Base-by-base conservation (phyloP, 140 eudicot genomes). In the Flaveria floridana region DNA sequence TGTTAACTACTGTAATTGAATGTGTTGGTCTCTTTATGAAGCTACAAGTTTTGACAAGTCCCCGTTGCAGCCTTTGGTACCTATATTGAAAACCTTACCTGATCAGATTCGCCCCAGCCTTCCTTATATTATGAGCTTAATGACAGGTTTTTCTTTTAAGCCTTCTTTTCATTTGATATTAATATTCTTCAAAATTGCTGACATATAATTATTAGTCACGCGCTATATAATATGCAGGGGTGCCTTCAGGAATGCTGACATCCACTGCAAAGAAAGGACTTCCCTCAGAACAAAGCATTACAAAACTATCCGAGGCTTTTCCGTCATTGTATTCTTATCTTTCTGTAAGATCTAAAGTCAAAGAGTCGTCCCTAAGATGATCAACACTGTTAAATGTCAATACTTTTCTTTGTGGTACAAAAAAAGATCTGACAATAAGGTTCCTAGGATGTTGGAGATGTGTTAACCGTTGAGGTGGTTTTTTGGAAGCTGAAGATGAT, bases 21-120 rank as follows among this genome's bases (percentile, higher is more conserved):
- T 79, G 28, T 18, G 6, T 26, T 65, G 13, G 53, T 74, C 12
- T 79, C 6, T 52, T 82, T 10, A 25, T 82, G 82, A 87, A 91
- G 97, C 97, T 73, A 91, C 97, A 68, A 77, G 87, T 82, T 89
- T 87, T 72, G 58, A 56, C 34, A 82, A 79, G 78, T 89, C 97
- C 48, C 83, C 44, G 82, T 61, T 86, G 76, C 87, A 78, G 53
- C 72, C 78, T 80, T 75, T 89, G 4, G n/a, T 81, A 51, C 87
- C 88, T 57, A 16, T 85, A 62, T 48, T 85, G 1, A 66, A 78
- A 68, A 37, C 85, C 67, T 65, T 84, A 58, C 96, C 96, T 11
- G 78, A 74, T 76, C 87, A 82, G 30, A 65, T 82, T 66, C 67
- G 50, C 53, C 68, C 78, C 14, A 77, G 83, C 28, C 74, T 85